A percentile compares a stretch with the other conserved stretches of the same genome.
These are phyloP conservation scores for Metschnikowia rubicola DNA, from an alignment of 805 yeast species.

Conservation along the genomic window DNA sequence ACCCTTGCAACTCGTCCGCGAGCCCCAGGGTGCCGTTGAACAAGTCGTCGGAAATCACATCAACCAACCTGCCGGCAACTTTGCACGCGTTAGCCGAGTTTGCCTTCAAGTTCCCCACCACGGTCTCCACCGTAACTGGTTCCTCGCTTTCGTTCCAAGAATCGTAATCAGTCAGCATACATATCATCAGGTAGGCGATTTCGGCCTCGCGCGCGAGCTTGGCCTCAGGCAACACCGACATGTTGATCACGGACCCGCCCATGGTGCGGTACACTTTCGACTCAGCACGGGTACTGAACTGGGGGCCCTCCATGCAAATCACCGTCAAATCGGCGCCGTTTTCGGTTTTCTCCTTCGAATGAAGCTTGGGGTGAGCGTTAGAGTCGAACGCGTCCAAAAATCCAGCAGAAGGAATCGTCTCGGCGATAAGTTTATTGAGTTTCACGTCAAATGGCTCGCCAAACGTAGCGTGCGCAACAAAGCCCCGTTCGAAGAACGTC, in stretches of 20 bases:
- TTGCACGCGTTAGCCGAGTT: slow-evolving; percentile 83
- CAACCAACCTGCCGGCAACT: slow-evolving; percentile 68
- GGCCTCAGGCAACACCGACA: slow-evolving; percentile 97
- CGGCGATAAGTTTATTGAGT: slow-evolving; percentile 62
- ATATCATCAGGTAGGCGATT: slow-evolving; percentile 93
- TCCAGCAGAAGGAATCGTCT: slow-evolving; percentile 41
- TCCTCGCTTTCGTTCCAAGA: slow-evolving; percentile 97
- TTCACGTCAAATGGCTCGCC: slow-evolving; percentile 92
- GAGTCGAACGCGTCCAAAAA: slow-evolving; percentile 51
- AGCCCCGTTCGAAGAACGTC: slow-evolving; percentile 85
- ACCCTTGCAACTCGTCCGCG: slow-evolving; percentile 69
- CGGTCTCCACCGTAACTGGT: slow-evolving; percentile 97
- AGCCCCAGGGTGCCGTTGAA: slow-evolving; percentile 47
- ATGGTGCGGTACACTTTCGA: slow-evolving; percentile 78
- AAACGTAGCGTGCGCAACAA: slow-evolving; percentile 95
- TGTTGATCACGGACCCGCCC: slow-evolving; percentile 95
- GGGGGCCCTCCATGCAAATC: slow-evolving; percentile 99
- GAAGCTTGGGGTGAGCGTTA: slow-evolving; percentile 46
- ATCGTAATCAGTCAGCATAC: slow-evolving; percentile 98
- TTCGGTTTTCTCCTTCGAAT: slow-evolving; percentile 56
- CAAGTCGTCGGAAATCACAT: slow-evolving; percentile 60
- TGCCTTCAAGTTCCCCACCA: slow-evolving; percentile 84
- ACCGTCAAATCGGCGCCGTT: slow-evolving; percentile 72
- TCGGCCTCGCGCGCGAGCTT: slow-evolving; percentile 97
- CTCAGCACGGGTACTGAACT: slow-evolving; percentile 95